Base-by-base conservation (phyloP, 345 rosid species). In the Diplotaxis tenuifolia region DNA sequence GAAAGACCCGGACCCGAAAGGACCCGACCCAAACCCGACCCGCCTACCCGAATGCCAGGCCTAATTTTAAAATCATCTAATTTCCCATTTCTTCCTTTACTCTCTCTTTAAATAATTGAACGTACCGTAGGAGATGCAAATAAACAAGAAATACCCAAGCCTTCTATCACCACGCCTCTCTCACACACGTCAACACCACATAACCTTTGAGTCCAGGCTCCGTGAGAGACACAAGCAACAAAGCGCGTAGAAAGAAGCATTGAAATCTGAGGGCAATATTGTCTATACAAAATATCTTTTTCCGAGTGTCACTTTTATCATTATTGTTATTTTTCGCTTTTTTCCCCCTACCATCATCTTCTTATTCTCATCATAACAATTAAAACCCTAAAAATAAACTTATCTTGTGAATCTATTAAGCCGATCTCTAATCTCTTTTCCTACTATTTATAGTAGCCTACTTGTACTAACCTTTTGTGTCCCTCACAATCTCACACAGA, bases 391-490 rank as follows among this genome's bases (percentile, higher is more conserved):
- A 62, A 68, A 53, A 21, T 8, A 53, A 54, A 62, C 29, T 62
- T 60, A 68, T 68, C 75, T 63, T 40, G 49, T 40, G 52, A 68
- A 62, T 55, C 75, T 54, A 62, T 18, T 42, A 75, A 69, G 53
- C 57, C 47, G 79, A 63, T 70, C 74, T 54, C 53, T 75, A 49
- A 16, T 56, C 60, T 31, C 31, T 21, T 75, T 53, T 55, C 52
- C 38, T 69, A 62, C 70, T 62, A 69, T 45, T 62, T 68, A 45
- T 45, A 76, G 28, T 75, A 62, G 40, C 79, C 66, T 25, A 75
- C 71, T 75, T 75, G 57, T 38, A 55, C 22, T 61, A 53, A 68
- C 70, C 65, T 62, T 52, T 47, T 27, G 18, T 61, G 32, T 61
- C 64, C 54, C 62, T 60, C 62, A 66, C 72, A 52, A 72, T 50